Conservation (phyloP, 495 filamentous ascomycete genomes). For the Echria macrotheca region DNA sequence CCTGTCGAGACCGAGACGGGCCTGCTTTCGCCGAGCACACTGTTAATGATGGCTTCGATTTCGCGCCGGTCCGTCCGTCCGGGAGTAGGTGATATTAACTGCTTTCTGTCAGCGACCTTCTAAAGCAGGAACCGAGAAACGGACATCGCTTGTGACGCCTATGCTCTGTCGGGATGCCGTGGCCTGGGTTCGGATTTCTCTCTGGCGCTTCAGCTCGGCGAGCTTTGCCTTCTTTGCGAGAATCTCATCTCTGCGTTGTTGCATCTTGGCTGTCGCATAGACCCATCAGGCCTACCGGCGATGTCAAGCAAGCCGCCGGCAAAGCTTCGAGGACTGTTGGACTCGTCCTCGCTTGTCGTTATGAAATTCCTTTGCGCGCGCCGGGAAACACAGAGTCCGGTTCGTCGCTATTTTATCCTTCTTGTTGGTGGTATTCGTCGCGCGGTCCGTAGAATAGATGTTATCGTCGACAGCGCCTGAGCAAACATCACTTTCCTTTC, state of each 20-base stretch:
- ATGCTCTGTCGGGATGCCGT: slow-evolving; percentile 55
- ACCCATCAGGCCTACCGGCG: slow-evolving; percentile 31
- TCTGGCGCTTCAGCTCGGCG: slow-evolving; percentile 88
- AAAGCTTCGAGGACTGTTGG: slow-evolving; percentile 1
- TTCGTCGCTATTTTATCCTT: no score
- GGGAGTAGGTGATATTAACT: slow-evolving; percentile 66
- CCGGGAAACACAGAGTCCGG: no score
- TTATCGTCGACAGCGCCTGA: no score
- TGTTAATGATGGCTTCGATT: slow-evolving; percentile 76
- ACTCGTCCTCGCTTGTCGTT: no score
- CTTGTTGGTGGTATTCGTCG: no score
- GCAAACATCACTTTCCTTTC: slow-evolving; percentile 16
- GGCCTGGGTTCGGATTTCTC: slow-evolving; percentile 73
- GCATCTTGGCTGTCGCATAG: slow-evolving; percentile 47
- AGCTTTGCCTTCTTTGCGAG: slow-evolving; percentile 90
- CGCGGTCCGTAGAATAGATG: no score
- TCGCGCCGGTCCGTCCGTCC: slow-evolving; percentile 67
- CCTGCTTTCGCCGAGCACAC: slow-evolving; percentile 69
- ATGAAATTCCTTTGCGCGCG: no score
- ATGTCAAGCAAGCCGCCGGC: background rate
- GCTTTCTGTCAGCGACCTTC: background rate
- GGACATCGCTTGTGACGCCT: slow-evolving; percentile 45
- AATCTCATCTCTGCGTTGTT: slow-evolving; percentile 90
- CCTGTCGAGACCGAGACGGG: slow-evolving; percentile 67
- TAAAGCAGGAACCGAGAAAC: slow-evolving; percentile 22